Percentiles rank a stretch among this genome's conserved stretches.
These are phyloP conservation scores for Tetracladium maxilliforme DNA, from an alignment of 2,329 filamentous ascomycete species.

Conservation along the genomic window DNA sequence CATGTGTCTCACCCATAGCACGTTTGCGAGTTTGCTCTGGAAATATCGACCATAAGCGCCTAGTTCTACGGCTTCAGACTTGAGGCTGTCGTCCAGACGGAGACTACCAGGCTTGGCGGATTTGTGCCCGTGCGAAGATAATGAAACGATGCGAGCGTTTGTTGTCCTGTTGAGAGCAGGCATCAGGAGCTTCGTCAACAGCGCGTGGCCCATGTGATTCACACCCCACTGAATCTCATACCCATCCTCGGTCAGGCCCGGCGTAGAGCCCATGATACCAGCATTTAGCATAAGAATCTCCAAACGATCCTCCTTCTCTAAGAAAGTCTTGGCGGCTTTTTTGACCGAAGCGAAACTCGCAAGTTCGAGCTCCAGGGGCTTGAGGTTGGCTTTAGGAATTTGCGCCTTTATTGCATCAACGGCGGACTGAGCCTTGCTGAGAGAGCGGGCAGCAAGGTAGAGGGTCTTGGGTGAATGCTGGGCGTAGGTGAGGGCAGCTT, in stretches of 20 bases:
- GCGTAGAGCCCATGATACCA: conserved; percentile 24
- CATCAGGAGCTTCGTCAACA: conserved; percentile 22
- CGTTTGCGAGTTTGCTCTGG: conserved; percentile 27
- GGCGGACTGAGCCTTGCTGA: conserved; percentile 15
- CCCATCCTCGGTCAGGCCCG: conserved; percentile 23
- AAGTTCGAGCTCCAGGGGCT: conserved; percentile 27
- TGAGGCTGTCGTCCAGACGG: conserved; percentile 13
- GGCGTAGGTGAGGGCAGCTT: conserved; percentile 19
- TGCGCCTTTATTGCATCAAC: conserved; percentile 19
- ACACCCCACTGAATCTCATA: conserved; percentile 33
- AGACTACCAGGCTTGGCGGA: conserved; percentile 12
- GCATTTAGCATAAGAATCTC: conserved; percentile 31
- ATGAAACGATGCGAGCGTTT: conserved; percentile 10
- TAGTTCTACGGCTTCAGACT: conserved; percentile 6
- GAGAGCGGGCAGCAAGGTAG: conserved; percentile 17
- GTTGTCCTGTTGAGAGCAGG: conserved; percentile 15
- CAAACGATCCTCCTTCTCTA: conserved; percentile 16
- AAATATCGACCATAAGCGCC: conserved; percentile 19
- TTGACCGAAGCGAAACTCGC: conserved; percentile 25
- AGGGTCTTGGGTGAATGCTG: conserved; percentile 19
- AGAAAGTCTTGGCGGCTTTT: conserved; percentile 21
- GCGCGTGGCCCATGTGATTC: conserved; percentile 32
- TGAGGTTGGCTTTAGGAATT: conserved; percentile 10
- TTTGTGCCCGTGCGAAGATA: conserved; percentile 10
- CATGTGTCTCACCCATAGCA: conserved; percentile 22